Evolutionary conservation across 257 asterid species (phyloP).

Genomic region (Forsythia viridissima): DNA sequence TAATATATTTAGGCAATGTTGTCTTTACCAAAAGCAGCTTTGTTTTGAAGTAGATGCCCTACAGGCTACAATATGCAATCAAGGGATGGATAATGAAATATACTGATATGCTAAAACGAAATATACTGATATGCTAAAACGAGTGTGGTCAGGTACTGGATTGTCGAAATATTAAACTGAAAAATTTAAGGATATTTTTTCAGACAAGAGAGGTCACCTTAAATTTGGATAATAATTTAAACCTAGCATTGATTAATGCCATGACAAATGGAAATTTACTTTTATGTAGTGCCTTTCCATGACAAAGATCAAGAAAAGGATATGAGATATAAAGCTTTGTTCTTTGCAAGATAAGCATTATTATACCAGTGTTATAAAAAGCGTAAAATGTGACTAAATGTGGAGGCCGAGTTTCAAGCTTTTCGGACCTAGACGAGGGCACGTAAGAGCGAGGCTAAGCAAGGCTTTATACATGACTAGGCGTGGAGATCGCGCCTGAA

Average conservation of each 20-base stretch:
- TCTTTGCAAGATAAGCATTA: too few species aligned
- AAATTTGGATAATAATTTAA: background rate
- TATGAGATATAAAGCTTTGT: too few species aligned
- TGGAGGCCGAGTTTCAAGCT: too few species aligned
- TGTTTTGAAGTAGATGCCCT: slow-evolving; percentile 15
- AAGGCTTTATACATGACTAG: too few species aligned
- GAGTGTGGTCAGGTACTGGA: background rate
- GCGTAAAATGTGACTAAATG: too few species aligned
- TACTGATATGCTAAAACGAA: background rate
- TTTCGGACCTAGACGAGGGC: too few species aligned
- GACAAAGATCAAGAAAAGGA: background rate
- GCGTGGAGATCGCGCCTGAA: too few species aligned
- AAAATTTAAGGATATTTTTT: slow-evolving; percentile 7
- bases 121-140: background rate
- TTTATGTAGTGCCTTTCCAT: background rate
- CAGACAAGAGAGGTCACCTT: slow-evolving; percentile 32
- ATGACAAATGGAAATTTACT: slow-evolving; percentile 1
- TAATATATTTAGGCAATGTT: background rate
- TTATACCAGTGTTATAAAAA: too few species aligned
- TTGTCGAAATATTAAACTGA: background rate
- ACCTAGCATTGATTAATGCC: background rate
- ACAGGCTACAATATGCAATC: background rate
- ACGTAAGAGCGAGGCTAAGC: too few species aligned
- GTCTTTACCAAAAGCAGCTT: slow-evolving; percentile 25
- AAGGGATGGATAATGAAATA: slow-evolving; percentile 10